Conservation (phyloP, 257 asterid genomes). For the Primulina eburnea region DNA sequence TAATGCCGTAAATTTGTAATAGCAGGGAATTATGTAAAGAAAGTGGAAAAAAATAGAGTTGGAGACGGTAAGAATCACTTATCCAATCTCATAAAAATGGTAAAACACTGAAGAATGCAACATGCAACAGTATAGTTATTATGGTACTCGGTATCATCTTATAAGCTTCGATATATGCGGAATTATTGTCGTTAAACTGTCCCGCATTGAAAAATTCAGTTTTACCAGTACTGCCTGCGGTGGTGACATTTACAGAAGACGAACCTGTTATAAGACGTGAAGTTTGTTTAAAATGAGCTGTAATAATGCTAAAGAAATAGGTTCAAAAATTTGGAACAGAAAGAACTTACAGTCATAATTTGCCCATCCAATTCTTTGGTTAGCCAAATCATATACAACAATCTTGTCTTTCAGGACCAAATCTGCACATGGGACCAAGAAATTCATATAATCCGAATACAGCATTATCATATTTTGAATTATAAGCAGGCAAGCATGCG, state of each 20-base stretch:
- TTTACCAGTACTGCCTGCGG: conserved; percentile 48
- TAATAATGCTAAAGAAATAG: background rate
- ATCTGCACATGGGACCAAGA: conserved; percentile 44
- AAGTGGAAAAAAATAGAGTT: background rate
- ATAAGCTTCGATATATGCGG: conserved; percentile 26
- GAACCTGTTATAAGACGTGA: conserved; percentile 49
- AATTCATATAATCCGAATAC: background rate
- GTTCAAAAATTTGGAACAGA: background rate
- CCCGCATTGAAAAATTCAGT: conserved; percentile 77
- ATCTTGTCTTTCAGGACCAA: conserved; percentile 88
- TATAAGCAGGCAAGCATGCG: background rate
- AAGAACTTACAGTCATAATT: conserved; percentile 85
- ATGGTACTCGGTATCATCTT: conserved; percentile 22
- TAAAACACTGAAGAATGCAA: conserved; percentile 34
- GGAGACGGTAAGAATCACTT: background rate
- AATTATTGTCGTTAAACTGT: conserved; percentile 35
- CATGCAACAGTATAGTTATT: conserved; percentile 41
- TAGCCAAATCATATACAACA: conserved; percentile 79
- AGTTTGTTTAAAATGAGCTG: conserved; percentile 12
- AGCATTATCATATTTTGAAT: background rate
- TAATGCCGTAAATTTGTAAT: conserved; percentile 17
- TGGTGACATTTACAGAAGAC: conserved; percentile 65
- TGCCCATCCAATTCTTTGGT: conserved; percentile 85
- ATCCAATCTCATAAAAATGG: conserved; percentile 39
- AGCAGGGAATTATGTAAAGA: conserved; percentile 9